These are phyloP conservation scores for Aureobasidium leucospermi DNA, from an alignment of 2,329 filamentous ascomycete genomes.

Conservation along the genomic window DNA sequence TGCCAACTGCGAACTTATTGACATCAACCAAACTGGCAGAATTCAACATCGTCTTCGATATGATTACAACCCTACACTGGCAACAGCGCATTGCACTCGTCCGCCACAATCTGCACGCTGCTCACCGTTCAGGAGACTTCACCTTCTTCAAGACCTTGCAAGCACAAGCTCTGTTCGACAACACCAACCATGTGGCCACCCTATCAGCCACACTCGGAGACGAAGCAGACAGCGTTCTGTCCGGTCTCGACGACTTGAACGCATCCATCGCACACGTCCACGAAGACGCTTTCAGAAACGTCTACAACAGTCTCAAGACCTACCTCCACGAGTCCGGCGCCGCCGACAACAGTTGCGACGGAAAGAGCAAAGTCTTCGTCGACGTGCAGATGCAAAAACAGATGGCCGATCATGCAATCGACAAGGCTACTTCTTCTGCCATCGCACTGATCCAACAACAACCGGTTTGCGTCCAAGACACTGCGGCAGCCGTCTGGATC, in stretches of 20 bases:
- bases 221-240: constrained; percentile 36
- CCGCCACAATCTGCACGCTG: constrained; percentile 38
- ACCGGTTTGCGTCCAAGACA: constrained; percentile 32
- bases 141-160: constrained; percentile 40
- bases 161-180: constrained; percentile 36
- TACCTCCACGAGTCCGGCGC: constrained; percentile 16
- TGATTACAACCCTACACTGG: constrained; percentile 36
- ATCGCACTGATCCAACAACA: constrained; percentile 38
- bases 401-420: constrained; percentile 39
- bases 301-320: constrained; percentile 37
- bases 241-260: constrained; percentile 40
- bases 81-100: constrained; percentile 39
- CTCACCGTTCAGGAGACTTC: constrained; percentile 38
- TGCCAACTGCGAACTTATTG: too few relatives aligned
- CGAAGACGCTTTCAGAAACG: constrained; percentile 40
- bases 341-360: constrained; percentile 21
- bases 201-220: constrained; percentile 34
- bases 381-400: constrained; percentile 39
- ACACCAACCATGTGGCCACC: constrained; percentile 39
- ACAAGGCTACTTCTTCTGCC: constrained; percentile 39
- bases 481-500: constrained; percentile 38
- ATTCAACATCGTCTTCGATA: constrained; percentile 20
- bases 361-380: constrained; percentile 33
- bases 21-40: constrained; percentile 4
- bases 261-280: constrained; percentile 39